phyloP scores from a whole-genome alignment of 192 early-diverging fungal species.

The Coemansia sp. region DNA sequence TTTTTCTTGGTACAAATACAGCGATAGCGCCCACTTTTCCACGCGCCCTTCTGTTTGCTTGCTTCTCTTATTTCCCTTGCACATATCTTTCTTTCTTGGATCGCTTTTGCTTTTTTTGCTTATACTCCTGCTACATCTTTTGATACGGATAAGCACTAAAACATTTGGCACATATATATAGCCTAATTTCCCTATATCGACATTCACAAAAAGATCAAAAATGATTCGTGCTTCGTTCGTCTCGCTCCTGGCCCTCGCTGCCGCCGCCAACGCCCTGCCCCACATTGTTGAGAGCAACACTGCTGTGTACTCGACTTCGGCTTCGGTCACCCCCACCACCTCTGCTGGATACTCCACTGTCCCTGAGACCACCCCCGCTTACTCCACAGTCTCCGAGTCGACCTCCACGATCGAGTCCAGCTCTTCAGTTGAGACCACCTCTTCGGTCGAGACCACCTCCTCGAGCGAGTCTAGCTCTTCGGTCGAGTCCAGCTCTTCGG shows the following conservation, averaged over 20 bases:
- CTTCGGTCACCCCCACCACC: background rate
- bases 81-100: constrained; percentile 8
- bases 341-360: constrained; percentile 25
- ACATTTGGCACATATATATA: constrained; percentile 11
- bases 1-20: constrained; percentile 7
- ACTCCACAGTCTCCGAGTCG: constrained; percentile 16
- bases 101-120: constrained; percentile 5
- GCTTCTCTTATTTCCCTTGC: background rate
- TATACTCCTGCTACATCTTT: constrained; percentile 13
- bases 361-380: constrained; percentile 14
- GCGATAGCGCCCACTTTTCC: background rate
- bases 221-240: constrained; percentile 52
- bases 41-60: background rate
- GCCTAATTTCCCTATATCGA: constrained; percentile 5
- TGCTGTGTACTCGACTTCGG: constrained; percentile 3
- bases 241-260: constrained; percentile 48
- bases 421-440: background rate
- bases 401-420: background rate
- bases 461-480: constrained; percentile 1
- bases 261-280: constrained; percentile 42
- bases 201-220: constrained; percentile 15
- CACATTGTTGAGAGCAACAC: constrained; percentile 47
- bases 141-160: constrained; percentile 16
- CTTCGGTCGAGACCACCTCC: background rate
- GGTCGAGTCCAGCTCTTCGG: constrained; percentile 6